Conservation (phyloP, 805 yeast species). For the Phaffomyces opuntiae region DNA sequence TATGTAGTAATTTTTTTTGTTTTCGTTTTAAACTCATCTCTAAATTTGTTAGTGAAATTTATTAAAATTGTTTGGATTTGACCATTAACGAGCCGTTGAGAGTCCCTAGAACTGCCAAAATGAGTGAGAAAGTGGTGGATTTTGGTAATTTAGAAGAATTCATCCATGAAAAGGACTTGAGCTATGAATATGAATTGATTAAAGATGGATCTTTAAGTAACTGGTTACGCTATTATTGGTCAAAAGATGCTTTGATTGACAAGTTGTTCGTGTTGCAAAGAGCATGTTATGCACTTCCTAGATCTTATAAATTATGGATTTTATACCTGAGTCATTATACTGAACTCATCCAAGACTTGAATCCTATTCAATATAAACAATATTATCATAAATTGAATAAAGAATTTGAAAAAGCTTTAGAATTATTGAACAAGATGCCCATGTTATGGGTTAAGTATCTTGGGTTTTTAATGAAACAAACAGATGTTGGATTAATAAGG, state of each 20-base stretch:
- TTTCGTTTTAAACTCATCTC: too few species aligned
- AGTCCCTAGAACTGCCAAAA: too few species aligned
- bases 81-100: too few species aligned
- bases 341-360: constrained; percentile 21
- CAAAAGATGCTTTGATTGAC: constrained; percentile 23
- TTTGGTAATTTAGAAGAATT: neutral
- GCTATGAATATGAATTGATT: constrained; percentile 39
- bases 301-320: constrained; percentile 51
- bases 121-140: neutral
- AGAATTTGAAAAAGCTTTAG: constrained; percentile 42
- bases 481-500: constrained; percentile 33
- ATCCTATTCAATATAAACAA: constrained; percentile 23
- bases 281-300: constrained; percentile 36
- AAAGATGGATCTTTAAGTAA: constrained; percentile 29
- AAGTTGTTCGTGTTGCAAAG: constrained; percentile 43
- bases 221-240: constrained; percentile 34
- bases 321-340: constrained; percentile 38
- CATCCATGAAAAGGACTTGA: constrained; percentile 25
- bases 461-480: constrained; percentile 30
- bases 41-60: too few species aligned
- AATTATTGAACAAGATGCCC: constrained; percentile 37
- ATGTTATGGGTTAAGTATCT: constrained; percentile 47
- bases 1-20: too few species aligned
- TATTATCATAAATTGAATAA: constrained; percentile 32
- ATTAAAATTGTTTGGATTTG: too few species aligned